These are phyloP conservation scores for Penicillium turbatum DNA, from an alignment of 495 filamentous ascomycete genomes.

Conservation along the genomic window DNA sequence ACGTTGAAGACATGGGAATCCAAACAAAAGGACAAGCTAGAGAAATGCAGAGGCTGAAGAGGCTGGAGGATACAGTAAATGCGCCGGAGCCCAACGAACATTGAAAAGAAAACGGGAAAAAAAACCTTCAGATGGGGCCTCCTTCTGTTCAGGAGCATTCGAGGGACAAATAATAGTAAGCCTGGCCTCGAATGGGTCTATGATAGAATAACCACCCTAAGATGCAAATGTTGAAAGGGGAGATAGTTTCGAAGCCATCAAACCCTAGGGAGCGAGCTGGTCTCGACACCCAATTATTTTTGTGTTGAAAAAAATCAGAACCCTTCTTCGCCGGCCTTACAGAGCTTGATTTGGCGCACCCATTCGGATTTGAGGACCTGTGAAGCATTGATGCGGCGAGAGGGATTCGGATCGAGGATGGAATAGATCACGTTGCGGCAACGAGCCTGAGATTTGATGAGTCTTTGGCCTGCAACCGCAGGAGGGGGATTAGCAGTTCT, in stretches of 20 bases:
- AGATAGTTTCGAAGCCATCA: slow-evolving; percentile 7
- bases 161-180: slow-evolving; percentile 20
- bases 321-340: slow-evolving; percentile 93
- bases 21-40: slow-evolving; percentile 22
- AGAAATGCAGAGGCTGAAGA: slow-evolving; percentile 15
- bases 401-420: slow-evolving; percentile 89
- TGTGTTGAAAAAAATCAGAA: slow-evolving; percentile 41
- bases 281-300: neutral
- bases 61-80: slow-evolving; percentile 4
- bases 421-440: slow-evolving; percentile 99
- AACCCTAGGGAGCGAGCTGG: slow-evolving; percentile 2
- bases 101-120: slow-evolving; percentile 8
- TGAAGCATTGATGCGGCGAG: slow-evolving; percentile 87
- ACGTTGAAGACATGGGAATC: slow-evolving; percentile 38
- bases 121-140: slow-evolving; percentile 17
- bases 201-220: slow-evolving; percentile 28
- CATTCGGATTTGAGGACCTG: slow-evolving; percentile 98
- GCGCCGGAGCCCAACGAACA: slow-evolving; percentile 10
- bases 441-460: slow-evolving; percentile 65
- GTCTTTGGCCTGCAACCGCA: slow-evolving; percentile 17
- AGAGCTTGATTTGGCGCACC: slow-evolving; percentile 94
- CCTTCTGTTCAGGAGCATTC: slow-evolving; percentile 28
- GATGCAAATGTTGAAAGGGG: slow-evolving; percentile 11
- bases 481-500: slow-evolving; percentile 34
- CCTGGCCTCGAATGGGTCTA: slow-evolving; percentile 26